phyloP scores from a whole-genome alignment of 2,329 filamentous ascomycete species.

The Allantophomopsis cytisporea region DNA sequence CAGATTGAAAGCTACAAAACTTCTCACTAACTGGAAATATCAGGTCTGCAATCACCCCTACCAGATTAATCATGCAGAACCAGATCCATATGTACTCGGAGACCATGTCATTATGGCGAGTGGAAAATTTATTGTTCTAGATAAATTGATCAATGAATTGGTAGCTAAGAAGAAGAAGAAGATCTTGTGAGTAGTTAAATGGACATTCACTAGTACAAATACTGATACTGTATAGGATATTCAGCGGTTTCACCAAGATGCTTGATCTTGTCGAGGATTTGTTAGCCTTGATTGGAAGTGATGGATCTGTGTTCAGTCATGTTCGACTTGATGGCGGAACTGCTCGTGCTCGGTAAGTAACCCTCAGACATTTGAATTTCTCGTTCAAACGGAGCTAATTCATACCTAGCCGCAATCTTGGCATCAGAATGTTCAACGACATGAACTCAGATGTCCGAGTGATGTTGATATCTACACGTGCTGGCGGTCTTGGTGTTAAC shows the following conservation, averaged over 20 bases:
- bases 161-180: constrained; percentile 47
- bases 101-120: constrained; percentile 82
- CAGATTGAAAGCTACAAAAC: no score
- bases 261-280: constrained; percentile 89
- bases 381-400: no score
- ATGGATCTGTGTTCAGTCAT: constrained; percentile 56
- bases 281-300: constrained; percentile 28
- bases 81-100: constrained; percentile 51
- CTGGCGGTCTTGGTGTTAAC: constrained; percentile 94
- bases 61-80: constrained; percentile 14
- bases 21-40: no score
- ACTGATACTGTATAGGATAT: constrained; percentile 35
- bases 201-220: constrained; percentile 20
- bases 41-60: constrained; percentile 80
- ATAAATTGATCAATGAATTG: constrained; percentile 75
- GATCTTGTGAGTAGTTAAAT: constrained; percentile 56
- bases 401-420: constrained; percentile 55
- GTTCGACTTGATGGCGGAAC: constrained; percentile 75
- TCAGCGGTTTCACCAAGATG: constrained; percentile 87
- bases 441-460: constrained; percentile 70
- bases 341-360: constrained; percentile 45
- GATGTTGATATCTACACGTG: constrained; percentile 84
- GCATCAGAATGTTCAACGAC: constrained; percentile 89
- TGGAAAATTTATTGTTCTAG: constrained; percentile 71
- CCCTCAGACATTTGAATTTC: no score